Base-by-base conservation (phyloP, 208 protist species). In the Acanthamoeba royreba region DNA sequence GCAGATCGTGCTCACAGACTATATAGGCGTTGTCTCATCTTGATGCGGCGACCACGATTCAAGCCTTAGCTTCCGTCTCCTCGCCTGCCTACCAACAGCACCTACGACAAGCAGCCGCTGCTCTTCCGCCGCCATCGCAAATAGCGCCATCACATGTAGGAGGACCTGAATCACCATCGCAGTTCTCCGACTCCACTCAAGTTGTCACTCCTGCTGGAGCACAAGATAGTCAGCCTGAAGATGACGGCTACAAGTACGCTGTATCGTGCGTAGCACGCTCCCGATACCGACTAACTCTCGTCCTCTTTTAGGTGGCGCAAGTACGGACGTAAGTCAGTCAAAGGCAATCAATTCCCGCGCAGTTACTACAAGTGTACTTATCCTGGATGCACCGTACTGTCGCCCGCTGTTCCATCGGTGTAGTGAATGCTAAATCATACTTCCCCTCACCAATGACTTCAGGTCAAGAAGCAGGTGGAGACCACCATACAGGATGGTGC, bases 381-480 rank as follows among this genome's bases (percentile, higher is more conserved):
- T 31, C 89, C 88, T 0, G 88, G 88, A 42, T 83, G 88, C 61
- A 69, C 83, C 35, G 45, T 89, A 63, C n/a, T n/a, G n/a, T n/a
- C n/a, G n/a, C n/a, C n/a, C n/a, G n/a, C n/a, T n/a, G n/a, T n/a
- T n/a, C n/a, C n/a, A n/a, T n/a, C n/a, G n/a, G n/a, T n/a, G n/a
- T n/a, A n/a, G n/a, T n/a, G n/a, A n/a, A n/a, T n/a, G n/a, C n/a
- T n/a, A n/a, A n/a, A n/a, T n/a, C n/a, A n/a, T 77, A 15, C 13
- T 77, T 77, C 17, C 72, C 38, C 2, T 63, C 4, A n/a, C 22
- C 52, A 17, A n/a, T n/a, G 52, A 61, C 52, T n/a, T 8, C 66
- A 88, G 49, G 88, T 92, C 31, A 93, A 93, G 69, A 93, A 93
- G 89, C 89, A 93, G 28, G 89, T 93, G n/a, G 89, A 93, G 47